Conservation (phyloP, 2,329 filamentous ascomycete genomes). For the Tolypocladium inflatum region DNA sequence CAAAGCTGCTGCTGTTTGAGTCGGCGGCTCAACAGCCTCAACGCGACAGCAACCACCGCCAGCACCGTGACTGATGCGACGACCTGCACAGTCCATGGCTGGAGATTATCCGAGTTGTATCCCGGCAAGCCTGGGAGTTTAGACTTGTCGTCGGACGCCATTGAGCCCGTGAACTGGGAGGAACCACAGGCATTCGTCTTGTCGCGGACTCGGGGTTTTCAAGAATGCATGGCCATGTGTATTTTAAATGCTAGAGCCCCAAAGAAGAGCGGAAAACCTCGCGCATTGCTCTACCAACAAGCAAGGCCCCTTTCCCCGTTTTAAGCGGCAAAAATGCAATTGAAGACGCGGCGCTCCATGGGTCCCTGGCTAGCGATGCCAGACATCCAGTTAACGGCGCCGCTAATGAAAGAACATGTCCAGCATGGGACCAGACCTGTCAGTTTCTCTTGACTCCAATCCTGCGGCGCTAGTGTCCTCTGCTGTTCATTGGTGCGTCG, state of each 20-base stretch:
- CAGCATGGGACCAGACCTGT: too few species aligned
- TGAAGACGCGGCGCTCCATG: neutral
- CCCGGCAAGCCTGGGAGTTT: constrained; percentile 11
- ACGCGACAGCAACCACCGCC: constrained; percentile 23
- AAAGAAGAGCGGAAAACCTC: neutral
- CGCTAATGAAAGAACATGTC: neutral
- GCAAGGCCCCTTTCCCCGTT: neutral
- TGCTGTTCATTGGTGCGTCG: too few species aligned
- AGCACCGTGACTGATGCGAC: constrained; percentile 29
- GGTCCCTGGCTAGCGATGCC: neutral
- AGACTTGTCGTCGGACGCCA: constrained; percentile 3
- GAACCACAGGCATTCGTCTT: neutral
- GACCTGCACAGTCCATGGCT: constrained; percentile 31
- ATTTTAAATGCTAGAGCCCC: neutral
- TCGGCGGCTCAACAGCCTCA: constrained; percentile 30
- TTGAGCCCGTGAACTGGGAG: neutral
- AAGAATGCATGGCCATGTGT: neutral
- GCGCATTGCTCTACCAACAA: neutral
- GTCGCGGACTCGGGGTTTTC: neutral
- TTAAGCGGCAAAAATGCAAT: neutral
- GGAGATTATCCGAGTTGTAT: constrained; percentile 21
- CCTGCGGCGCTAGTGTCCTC: too few species aligned
- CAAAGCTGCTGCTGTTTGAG: constrained; percentile 30
- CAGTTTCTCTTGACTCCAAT: neutral
- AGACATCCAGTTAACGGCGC: neutral